Conservation (phyloP, 306 rosid genomes). For the Trifolium dubium region DNA sequence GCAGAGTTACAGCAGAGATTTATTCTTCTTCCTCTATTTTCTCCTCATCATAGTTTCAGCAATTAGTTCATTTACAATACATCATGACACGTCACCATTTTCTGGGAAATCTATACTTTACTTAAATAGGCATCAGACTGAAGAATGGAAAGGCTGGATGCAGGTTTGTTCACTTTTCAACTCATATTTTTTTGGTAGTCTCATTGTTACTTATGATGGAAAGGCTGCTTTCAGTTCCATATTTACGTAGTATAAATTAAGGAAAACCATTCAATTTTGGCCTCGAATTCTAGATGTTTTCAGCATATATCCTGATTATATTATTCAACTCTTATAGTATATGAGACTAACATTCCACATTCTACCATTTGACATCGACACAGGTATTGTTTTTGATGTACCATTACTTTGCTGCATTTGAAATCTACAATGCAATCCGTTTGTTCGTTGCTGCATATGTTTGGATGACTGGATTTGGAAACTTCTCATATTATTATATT, state of each 20-base stretch:
- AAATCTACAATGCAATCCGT: constrained; percentile 86
- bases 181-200: constrained; percentile 32
- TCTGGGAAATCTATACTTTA: constrained; percentile 88
- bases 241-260: constrained; percentile 29
- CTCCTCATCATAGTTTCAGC: constrained; percentile 94
- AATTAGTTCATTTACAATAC: constrained; percentile 75
- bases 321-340: constrained; percentile 36
- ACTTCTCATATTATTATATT: constrained; percentile 89
- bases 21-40: constrained; percentile 81
- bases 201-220: constrained; percentile 23
- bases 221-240: not conserved
- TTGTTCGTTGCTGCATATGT: constrained; percentile 89
- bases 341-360: constrained; percentile 33
- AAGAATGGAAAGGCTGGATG: constrained; percentile 99
- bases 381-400: constrained; percentile 93
- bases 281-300: constrained; percentile 22
- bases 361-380: constrained; percentile 33
- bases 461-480: constrained; percentile 99
- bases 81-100: constrained; percentile 79
- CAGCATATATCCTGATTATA: constrained; percentile 31
- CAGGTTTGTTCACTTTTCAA: constrained; percentile 71
- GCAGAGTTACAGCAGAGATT: constrained; percentile 96
- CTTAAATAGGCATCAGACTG: constrained; percentile 97
- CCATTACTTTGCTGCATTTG: constrained; percentile 90
- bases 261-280: constrained; percentile 18